Conservation (phyloP, 2,329 filamentous ascomycete species). For the Phaeosphaeriaceae sp. region DNA sequence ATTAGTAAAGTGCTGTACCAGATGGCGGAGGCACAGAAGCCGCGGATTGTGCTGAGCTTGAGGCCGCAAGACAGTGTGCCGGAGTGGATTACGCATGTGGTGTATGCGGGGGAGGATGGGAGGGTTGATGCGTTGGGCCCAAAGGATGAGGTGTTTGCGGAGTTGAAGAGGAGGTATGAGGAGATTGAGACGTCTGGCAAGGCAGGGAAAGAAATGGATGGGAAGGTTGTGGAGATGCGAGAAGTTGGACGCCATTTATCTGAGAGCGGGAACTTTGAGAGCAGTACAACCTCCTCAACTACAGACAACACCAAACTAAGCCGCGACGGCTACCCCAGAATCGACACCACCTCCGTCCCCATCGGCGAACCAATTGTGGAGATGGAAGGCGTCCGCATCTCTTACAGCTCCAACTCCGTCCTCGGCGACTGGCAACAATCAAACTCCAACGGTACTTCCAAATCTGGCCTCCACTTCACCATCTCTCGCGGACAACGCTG, state of each 20-base stretch:
- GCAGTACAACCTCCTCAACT: slow-evolving; percentile 1
- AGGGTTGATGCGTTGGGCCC: slow-evolving; percentile 71
- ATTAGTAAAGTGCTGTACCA: slow-evolving; percentile 75
- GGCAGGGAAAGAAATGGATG: slow-evolving; percentile 14
- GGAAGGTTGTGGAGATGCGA: slow-evolving; percentile 31
- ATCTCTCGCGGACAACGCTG: slow-evolving; percentile 85
- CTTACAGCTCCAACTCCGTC: slow-evolving; percentile 78
- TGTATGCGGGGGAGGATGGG: slow-evolving; percentile 74
- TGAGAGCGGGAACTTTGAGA: slow-evolving; percentile 38
- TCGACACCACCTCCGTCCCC: slow-evolving; percentile 20
- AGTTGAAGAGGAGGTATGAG: slow-evolving; percentile 41
- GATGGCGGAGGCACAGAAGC: slow-evolving; percentile 71
- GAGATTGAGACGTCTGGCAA: slow-evolving; percentile 23
- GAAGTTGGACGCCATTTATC: slow-evolving; percentile 40
- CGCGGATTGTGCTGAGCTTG: slow-evolving; percentile 78
- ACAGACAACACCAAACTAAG: slow-evolving; percentile 22
- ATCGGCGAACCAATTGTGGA: slow-evolving; percentile 78
- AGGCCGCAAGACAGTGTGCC: slow-evolving; percentile 88
- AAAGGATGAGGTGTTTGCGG: slow-evolving; percentile 68
- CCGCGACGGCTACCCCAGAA: slow-evolving; percentile 40
- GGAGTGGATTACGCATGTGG: slow-evolving; percentile 86
- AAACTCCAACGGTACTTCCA: slow-evolving; percentile 56
- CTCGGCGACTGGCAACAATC: slow-evolving; percentile 80
- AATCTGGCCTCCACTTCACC: slow-evolving; percentile 79
- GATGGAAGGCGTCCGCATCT: slow-evolving; percentile 84